These are phyloP conservation scores for Pseudozyma sp. DNA, from an alignment of 1,284 basidiomycete species.

Conservation along the genomic window DNA sequence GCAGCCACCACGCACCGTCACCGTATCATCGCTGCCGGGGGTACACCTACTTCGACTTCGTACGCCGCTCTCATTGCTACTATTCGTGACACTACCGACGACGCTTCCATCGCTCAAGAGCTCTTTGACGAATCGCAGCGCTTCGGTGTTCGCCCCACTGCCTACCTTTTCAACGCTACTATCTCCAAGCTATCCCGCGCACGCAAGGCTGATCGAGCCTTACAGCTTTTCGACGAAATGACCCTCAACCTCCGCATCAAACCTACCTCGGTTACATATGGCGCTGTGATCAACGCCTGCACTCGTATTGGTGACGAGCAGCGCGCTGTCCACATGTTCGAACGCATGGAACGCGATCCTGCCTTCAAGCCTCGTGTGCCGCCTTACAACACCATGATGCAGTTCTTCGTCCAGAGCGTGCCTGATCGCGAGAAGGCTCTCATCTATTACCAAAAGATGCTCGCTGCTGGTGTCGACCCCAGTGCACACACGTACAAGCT, in stretches of 20 bases:
- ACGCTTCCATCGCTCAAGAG: conserved; percentile 65
- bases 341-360: conserved; percentile 81
- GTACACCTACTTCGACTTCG: conserved; percentile 55
- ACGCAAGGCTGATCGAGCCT: conserved; percentile 63
- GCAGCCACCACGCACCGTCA: conserved; percentile 59
- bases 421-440: conserved; percentile 77
- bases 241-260: conserved; percentile 70
- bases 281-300: conserved; percentile 87
- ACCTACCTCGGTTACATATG: conserved; percentile 91
- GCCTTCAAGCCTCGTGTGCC: conserved; percentile 90
- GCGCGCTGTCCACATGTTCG: conserved; percentile 84
- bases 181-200: conserved; percentile 68
- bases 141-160: conserved; percentile 57
- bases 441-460: conserved; percentile 81
- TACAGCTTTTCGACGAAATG: conserved; percentile 67
- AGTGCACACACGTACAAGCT: conserved; percentile 72
- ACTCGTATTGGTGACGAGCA: conserved; percentile 85
- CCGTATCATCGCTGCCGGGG: conserved; percentile 60
- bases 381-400: conserved; percentile 99
- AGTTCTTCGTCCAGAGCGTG: conserved; percentile 89
- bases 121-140: conserved; percentile 67
- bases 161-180: conserved; percentile 68
- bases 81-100: conserved; percentile 67
- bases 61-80: conserved; percentile 67
- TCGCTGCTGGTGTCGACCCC: conserved; percentile 74